Conservation (phyloP, 73 alveolate species). For the Tetrahymena elliotti region DNA sequence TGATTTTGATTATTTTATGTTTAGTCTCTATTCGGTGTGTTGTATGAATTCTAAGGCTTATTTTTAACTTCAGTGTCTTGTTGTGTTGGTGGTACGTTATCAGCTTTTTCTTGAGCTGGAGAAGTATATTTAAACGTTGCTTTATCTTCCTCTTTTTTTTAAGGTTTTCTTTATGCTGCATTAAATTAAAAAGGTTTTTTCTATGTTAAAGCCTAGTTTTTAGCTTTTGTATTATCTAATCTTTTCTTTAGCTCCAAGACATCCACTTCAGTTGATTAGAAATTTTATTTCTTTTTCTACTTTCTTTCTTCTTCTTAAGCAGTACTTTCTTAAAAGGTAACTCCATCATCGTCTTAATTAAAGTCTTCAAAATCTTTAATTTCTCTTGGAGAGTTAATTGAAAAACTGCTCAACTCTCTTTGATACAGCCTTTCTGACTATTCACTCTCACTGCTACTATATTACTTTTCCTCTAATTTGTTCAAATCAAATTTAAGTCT, state of each 20-base stretch:
- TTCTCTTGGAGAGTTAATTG: not conserved
- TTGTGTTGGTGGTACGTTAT: not conserved
- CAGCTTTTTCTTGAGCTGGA: not conserved
- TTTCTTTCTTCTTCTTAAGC: not conserved
- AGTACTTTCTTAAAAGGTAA: not conserved
- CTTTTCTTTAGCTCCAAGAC: not conserved
- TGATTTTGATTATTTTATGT: not conserved
- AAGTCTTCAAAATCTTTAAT: not conserved
- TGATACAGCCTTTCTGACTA: constrained; percentile 5
- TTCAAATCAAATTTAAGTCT: constrained; percentile 32
- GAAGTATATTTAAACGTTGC: not conserved
- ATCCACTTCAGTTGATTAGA: not conserved
- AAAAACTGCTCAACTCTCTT: constrained; percentile 11
- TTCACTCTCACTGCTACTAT: constrained; percentile 16
- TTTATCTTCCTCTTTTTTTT: not conserved
- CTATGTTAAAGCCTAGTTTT: not conserved
- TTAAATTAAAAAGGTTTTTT: not conserved
- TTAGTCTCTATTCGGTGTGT: not conserved
- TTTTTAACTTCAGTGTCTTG: not conserved
- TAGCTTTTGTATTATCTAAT: not conserved
- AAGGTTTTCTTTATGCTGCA: not conserved
- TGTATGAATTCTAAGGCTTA: not conserved
- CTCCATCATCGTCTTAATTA: not conserved
- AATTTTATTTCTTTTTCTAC: not conserved
- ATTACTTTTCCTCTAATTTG: constrained; percentile 13